Evolutionary conservation across 768 basidiomycete species (phyloP).

Genomic region (Leccinum sublutescens): DNA sequence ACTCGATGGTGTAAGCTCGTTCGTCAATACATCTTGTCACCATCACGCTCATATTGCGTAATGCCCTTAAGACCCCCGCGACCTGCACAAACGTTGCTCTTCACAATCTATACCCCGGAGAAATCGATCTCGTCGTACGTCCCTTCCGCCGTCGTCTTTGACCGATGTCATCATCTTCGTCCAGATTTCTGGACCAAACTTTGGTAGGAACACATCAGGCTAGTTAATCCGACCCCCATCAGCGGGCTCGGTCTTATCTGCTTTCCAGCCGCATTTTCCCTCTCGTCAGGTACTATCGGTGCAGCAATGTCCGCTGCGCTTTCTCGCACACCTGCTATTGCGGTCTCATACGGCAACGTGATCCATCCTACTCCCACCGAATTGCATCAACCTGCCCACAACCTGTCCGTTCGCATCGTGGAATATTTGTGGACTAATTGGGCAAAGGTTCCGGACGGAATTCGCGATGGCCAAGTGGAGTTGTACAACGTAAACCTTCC

Average conservation of each 20-base stretch:
- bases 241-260: slow-evolving; percentile 1
- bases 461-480: slow-evolving; percentile 66
- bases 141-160: slow-evolving; percentile 1
- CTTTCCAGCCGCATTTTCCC: slow-evolving; percentile 69
- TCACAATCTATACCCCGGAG: slow-evolving; percentile 80
- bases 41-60: slow-evolving; percentile 7
- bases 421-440: slow-evolving; percentile 79
- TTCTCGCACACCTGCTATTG: slow-evolving; percentile 72
- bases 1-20: slow-evolving; percentile 63
- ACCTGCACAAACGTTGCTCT: slow-evolving; percentile 89
- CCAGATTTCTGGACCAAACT: slow-evolving; percentile 83
- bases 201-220: slow-evolving; percentile 84
- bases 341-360: slow-evolving; percentile 85
- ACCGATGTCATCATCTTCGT: background rate
- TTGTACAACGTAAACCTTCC: slow-evolving; percentile 89
- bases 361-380: slow-evolving; percentile 59
- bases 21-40: slow-evolving; percentile 21
- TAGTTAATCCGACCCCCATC: slow-evolving; percentile 20
- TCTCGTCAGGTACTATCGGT: slow-evolving; percentile 92
- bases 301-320: slow-evolving; percentile 82
- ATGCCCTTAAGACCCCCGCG: slow-evolving; percentile 67
- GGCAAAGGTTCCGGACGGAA: slow-evolving; percentile 65
- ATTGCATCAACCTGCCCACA: slow-evolving; percentile 70
- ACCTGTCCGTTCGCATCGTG: slow-evolving; percentile 64
- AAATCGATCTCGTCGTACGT: slow-evolving; percentile 87